A percentile compares a stretch with the other conserved stretches of the same genome.
Evolutionary conservation across 148 eudicot genomes (phyloP).

Genomic region (Cornus florida): DNA sequence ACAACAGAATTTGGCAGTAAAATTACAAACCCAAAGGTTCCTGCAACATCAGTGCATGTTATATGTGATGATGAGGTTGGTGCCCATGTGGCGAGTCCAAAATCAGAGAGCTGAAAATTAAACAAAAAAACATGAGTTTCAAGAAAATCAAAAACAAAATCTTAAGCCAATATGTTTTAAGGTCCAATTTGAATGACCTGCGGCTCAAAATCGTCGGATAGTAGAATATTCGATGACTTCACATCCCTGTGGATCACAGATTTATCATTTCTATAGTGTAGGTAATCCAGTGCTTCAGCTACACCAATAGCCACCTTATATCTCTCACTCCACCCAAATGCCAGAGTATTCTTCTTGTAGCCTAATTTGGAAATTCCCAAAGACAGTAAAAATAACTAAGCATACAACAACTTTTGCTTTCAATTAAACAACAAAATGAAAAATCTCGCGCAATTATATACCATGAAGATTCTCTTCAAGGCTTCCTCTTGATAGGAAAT

Average conservation of each 20-base stretch:
- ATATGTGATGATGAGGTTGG: slow-evolving; percentile 53
- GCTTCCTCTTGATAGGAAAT: slow-evolving; percentile 80
- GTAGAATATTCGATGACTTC: slow-evolving; percentile 86
- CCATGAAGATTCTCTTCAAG: slow-evolving; percentile 91
- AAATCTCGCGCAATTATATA: slow-evolving; percentile 15
- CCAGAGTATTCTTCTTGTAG: slow-evolving; percentile 34
- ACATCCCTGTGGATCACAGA: slow-evolving; percentile 92
- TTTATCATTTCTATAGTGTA: slow-evolving; percentile 53
- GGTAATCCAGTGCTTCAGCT: slow-evolving; percentile 86
- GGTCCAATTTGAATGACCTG: slow-evolving; percentile 43
- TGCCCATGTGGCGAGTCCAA: slow-evolving; percentile 88
- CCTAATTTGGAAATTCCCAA: slow-evolving; percentile 37
- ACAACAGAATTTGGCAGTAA: not conserved
- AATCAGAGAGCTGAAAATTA: slow-evolving; percentile 77
- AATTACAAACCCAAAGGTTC: slow-evolving; percentile 82
- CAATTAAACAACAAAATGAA: not conserved
- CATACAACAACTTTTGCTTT: not conserved
- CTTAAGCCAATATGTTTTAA: not conserved
- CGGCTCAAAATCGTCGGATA: slow-evolving; percentile 79
- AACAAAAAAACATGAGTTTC: slow-evolving; percentile 1
- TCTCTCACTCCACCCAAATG: slow-evolving; percentile 81
- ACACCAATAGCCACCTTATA: slow-evolving; percentile 84
- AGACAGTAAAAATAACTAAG: not conserved
- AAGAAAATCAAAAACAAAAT: slow-evolving; percentile 1
- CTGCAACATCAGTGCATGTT: slow-evolving; percentile 77